These are phyloP conservation scores for Fusarium sp. DNA, from an alignment of 2,329 filamentous ascomycete genomes.

Conservation along the genomic window DNA sequence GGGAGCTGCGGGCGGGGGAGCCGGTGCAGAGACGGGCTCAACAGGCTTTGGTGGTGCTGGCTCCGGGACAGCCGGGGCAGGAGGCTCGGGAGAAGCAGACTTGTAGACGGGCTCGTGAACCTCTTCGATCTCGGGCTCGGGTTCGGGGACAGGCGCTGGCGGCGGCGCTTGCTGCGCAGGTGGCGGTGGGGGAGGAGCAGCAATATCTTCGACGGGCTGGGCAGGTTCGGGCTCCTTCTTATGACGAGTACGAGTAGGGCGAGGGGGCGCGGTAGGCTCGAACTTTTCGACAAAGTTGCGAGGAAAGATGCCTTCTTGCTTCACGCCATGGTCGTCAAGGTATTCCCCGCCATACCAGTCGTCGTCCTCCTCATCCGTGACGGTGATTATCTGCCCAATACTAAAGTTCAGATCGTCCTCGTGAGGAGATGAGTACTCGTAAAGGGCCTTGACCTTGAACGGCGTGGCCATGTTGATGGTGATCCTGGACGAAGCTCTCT, in stretches of 20 bases:
- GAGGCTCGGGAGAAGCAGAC: conserved; percentile 48
- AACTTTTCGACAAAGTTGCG: conserved; percentile 98
- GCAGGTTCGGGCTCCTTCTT: conserved; percentile 63
- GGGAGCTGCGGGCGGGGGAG: conserved; percentile 30
- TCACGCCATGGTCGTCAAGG: conserved; percentile 74
- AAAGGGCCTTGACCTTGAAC: conserved; percentile 96
- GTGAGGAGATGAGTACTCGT: conserved; percentile 90
- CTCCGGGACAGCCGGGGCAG: conserved; percentile 45
- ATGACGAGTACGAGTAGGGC: conserved; percentile 75
- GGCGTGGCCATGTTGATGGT: conserved; percentile 68
- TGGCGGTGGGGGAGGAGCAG: conserved; percentile 49
- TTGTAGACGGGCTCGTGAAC: conserved; percentile 43
- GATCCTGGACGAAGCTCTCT: conserved; percentile 41
- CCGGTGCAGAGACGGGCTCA: conserved; percentile 47
- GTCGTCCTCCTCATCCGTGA: conserved; percentile 88
- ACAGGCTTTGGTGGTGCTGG: conserved; percentile 45
- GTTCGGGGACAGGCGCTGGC: conserved; percentile 48
- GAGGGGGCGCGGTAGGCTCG: conserved; percentile 87
- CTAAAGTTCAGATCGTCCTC: conserved; percentile 93
- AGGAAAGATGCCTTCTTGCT: conserved; percentile 87
- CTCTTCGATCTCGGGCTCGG: conserved; percentile 52
- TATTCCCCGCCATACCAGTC: conserved; percentile 97
- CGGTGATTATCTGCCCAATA: conserved; percentile 87
- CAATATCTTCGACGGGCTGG: conserved; percentile 49
- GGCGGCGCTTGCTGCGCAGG: conserved; percentile 45